Evolutionary conservation across 2,329 filamentous ascomycete species (phyloP).

Genomic region (Xylariales sp.): DNA sequence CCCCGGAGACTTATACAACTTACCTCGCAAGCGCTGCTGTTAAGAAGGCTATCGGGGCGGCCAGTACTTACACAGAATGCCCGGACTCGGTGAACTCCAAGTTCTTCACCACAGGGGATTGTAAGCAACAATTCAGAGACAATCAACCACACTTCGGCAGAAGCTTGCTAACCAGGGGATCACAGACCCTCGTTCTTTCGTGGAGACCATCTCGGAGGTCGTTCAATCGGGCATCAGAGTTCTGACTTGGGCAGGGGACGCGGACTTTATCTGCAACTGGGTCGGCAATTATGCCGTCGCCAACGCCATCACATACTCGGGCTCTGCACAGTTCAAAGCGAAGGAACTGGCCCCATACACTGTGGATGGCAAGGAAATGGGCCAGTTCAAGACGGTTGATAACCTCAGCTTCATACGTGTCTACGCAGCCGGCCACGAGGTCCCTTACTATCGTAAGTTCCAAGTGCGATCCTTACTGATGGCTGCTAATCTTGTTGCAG

Average conservation of each 20-base stretch:
- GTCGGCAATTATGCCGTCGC: conserved; percentile 42
- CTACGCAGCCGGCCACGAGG: conserved; percentile 41
- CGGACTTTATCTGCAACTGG: conserved; percentile 57
- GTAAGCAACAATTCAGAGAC: too few relatives aligned
- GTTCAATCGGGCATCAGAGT: conserved; percentile 43
- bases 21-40: conserved; percentile 18
- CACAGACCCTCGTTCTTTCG: too few relatives aligned
- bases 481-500: too few relatives aligned
- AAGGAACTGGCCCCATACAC: conserved; percentile 37
- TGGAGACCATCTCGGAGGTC: conserved; percentile 36
- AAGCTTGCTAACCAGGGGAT: too few relatives aligned
- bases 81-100: conserved; percentile 8
- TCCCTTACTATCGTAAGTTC: too few relatives aligned
- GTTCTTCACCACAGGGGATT: conserved; percentile 2
- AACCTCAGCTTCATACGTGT: conserved; percentile 46
- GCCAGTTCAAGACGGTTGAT: conserved; percentile 44
- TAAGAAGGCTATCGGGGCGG: conserved; percentile 18
- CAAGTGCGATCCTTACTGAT: too few relatives aligned
- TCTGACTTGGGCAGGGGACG: conserved; percentile 51
- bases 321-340: conserved; percentile 33
- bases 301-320: conserved; percentile 39
- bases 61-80: conserved; percentile 12
- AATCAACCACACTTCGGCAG: too few relatives aligned
- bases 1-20: conserved; percentile 16
- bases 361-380: conserved; percentile 40